Evolutionary conservation across 768 basidiomycete species (phyloP).

Genomic region (Suillus placidus): DNA sequence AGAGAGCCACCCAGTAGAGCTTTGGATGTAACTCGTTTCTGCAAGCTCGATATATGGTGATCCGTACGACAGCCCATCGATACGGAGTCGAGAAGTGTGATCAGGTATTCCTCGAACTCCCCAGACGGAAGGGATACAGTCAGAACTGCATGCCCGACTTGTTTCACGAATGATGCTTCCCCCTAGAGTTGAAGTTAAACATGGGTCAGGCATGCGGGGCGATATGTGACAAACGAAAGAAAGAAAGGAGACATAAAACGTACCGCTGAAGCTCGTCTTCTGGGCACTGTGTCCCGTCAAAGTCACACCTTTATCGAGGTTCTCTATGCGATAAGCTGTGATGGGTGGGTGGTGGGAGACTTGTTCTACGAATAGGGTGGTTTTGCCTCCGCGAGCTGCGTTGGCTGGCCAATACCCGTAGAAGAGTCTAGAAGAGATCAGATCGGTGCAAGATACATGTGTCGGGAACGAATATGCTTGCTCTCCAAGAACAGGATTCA

Average conservation of each 20-base stretch:
- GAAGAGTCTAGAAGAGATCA: conserved; percentile 58
- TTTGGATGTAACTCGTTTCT: conserved; percentile 79
- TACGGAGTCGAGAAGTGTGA: conserved; percentile 88
- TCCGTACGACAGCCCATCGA: conserved; percentile 92
- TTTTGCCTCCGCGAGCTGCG: conserved; percentile 70
- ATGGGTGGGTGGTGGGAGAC: conserved; percentile 95
- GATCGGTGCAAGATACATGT: background rate
- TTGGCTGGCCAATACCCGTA: conserved; percentile 86
- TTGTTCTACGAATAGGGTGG: conserved; percentile 86
- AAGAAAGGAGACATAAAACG: conserved; percentile 18
- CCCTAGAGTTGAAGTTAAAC: conserved; percentile 39
- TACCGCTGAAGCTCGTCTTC: conserved; percentile 90
- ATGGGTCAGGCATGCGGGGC: conserved; percentile 6
- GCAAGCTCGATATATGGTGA: conserved; percentile 91
- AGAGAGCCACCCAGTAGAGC: conserved; percentile 60
- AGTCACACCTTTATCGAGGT: conserved; percentile 71
- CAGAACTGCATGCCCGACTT: conserved; percentile 91
- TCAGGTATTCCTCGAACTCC: conserved; percentile 71
- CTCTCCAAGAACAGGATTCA: conserved; percentile 96
- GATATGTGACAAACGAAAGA: background rate
- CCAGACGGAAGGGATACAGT: conserved; percentile 64
- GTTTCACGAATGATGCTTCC: conserved; percentile 86
- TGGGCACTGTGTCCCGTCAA: conserved; percentile 91
- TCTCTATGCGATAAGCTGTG: conserved; percentile 86
- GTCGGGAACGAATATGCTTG: conserved; percentile 36